Percentiles rank a stretch among this genome's conserved stretches.
Evolutionary conservation across 805 yeast genomes (phyloP).

Genomic region (Zygotorulaspora chibaensis): DNA sequence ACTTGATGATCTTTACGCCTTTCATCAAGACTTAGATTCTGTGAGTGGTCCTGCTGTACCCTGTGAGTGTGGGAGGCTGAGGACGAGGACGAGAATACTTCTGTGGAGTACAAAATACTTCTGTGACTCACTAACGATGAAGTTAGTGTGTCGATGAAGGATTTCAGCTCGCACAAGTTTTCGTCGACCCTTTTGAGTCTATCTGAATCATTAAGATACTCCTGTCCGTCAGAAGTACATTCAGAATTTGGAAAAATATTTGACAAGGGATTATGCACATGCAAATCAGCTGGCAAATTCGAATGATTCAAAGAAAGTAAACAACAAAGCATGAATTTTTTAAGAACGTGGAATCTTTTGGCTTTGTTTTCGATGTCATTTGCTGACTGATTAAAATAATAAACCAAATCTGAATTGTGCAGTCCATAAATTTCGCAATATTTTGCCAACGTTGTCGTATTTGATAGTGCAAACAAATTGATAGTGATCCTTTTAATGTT

Average conservation of each 20-base stretch:
- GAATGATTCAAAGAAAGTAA: slow-evolving; percentile 35
- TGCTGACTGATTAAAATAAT: slow-evolving; percentile 19
- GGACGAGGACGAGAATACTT: neutral
- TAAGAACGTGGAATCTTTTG: slow-evolving; percentile 36
- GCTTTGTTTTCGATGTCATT: slow-evolving; percentile 31
- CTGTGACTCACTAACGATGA: slow-evolving; percentile 6
- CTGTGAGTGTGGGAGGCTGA: neutral
- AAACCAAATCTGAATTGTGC: slow-evolving; percentile 29
- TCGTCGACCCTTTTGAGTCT: slow-evolving; percentile 7
- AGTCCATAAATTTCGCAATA: slow-evolving; percentile 44
- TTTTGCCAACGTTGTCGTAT: slow-evolving; percentile 36
- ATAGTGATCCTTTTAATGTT: slow-evolving; percentile 28
- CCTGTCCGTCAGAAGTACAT: neutral
- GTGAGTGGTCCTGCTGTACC: neutral
- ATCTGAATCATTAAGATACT: neutral
- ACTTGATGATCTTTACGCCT: slow-evolving; percentile 1
- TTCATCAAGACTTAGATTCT: neutral
- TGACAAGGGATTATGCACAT: slow-evolving; percentile 4
- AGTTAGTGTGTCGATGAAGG: slow-evolving; percentile 3
- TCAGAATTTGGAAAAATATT: slow-evolving; percentile 9
- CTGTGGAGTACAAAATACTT: slow-evolving; percentile 1
- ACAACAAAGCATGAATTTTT: slow-evolving; percentile 43
- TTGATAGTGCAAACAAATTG: slow-evolving; percentile 29
- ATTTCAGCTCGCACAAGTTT: slow-evolving; percentile 7
- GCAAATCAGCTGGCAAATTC: slow-evolving; percentile 12